These are phyloP conservation scores for Verbena officinalis DNA, from an alignment of 257 asterid genomes.

Conservation along the genomic window DNA sequence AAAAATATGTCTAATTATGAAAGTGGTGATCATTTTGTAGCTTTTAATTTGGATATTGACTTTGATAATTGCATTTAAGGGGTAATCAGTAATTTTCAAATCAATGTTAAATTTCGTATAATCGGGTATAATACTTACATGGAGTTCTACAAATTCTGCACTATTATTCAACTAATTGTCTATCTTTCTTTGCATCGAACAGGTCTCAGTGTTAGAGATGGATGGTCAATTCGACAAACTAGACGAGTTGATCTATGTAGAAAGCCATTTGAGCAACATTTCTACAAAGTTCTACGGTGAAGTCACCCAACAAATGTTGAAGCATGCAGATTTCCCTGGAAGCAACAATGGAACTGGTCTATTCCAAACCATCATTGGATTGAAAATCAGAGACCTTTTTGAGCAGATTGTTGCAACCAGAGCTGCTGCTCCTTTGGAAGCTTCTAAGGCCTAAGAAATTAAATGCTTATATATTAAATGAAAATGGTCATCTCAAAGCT, in stretches of 20 bases:
- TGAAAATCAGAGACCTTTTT: constrained; percentile 88
- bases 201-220: constrained; percentile 98
- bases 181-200: not conserved
- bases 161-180: not conserved
- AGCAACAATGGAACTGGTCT: constrained; percentile 99
- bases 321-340: constrained; percentile 93
- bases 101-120: too few species aligned
- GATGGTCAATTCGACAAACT: constrained; percentile 97
- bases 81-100: too few species aligned
- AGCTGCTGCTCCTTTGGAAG: constrained; percentile 57
- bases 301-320: constrained; percentile 95
- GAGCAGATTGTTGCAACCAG: constrained; percentile 78
- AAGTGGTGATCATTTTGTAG: too few species aligned
- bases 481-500: not conserved
- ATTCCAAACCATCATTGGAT: constrained; percentile 85
- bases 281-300: constrained; percentile 97
- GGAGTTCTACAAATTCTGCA: not conserved
- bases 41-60: too few species aligned
- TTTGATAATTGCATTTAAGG: too few species aligned
- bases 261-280: constrained; percentile 94
- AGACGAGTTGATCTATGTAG: constrained; percentile 89
- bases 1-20: too few species aligned
- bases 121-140: not conserved
- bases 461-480: not conserved
- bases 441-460: constrained; percentile 66